These are phyloP conservation scores for Telfairia occidentalis DNA, from an alignment of 331 rosid species.

Conservation along the genomic window DNA sequence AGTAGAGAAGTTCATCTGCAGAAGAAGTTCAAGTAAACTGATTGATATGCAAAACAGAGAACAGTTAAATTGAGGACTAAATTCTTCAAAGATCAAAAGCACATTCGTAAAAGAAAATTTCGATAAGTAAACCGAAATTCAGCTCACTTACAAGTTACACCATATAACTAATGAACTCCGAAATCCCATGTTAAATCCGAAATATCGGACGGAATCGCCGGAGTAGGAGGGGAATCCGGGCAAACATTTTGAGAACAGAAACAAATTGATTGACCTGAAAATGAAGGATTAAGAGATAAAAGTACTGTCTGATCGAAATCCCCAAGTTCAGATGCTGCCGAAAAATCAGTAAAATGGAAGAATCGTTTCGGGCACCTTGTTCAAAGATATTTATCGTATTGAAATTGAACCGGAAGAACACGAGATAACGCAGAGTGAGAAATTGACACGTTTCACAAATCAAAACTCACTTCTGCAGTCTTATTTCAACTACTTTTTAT, in stretches of 20 bases:
- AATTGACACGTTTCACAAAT: background rate
- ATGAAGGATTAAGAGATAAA: background rate
- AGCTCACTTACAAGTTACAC: constrained; percentile 2
- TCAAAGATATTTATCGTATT: background rate
- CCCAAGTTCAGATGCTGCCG: background rate
- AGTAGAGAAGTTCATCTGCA: background rate
- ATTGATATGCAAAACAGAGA: background rate
- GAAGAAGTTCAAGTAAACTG: background rate
- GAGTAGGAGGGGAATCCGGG: background rate
- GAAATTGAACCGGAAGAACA: background rate
- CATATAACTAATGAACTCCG: background rate
- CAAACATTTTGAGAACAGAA: background rate
- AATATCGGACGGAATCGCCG: constrained; percentile 1
- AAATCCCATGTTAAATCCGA: background rate
- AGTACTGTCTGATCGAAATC: background rate
- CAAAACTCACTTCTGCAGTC: background rate
- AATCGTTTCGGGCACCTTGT: background rate
- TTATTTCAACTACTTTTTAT: background rate
- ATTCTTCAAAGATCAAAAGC: background rate
- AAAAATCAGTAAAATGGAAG: background rate
- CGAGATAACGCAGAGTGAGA: background rate
- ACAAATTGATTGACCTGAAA: background rate
- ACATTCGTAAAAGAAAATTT: background rate
- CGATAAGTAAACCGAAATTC: background rate
- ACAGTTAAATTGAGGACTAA: background rate